phyloP scores from a whole-genome alignment of 2,329 filamentous ascomycete genomes.

The Fusarium sp. region DNA sequence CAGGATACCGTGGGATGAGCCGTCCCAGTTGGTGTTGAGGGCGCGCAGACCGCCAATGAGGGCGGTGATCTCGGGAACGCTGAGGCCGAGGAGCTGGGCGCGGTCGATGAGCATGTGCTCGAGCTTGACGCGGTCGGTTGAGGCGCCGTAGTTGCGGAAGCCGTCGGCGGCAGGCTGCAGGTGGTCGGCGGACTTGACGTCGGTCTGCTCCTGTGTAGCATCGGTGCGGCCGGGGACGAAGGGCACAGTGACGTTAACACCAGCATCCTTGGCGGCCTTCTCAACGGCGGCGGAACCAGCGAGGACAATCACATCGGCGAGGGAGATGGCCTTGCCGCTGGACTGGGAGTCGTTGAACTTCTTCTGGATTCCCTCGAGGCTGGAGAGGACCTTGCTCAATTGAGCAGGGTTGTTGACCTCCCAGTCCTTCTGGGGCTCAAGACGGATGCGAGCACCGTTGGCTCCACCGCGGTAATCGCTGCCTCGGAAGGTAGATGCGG shows the following conservation, averaged over 20 bases:
- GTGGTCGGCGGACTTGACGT: conserved; percentile 71
- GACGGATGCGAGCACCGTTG: conserved; percentile 82
- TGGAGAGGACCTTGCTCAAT: conserved; percentile 70
- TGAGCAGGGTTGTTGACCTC: conserved; percentile 78
- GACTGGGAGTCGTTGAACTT: conserved; percentile 69
- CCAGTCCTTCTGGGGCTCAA: conserved; percentile 79
- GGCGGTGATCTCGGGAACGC: conserved; percentile 77
- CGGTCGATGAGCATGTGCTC: conserved; percentile 80
- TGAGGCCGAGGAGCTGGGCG: conserved; percentile 77
- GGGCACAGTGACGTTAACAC: conserved; percentile 68
- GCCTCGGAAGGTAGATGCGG: conserved; percentile 78
- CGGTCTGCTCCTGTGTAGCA: conserved; percentile 79
- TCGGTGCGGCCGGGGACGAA: conserved; percentile 81
- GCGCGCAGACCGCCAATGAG: conserved; percentile 79
- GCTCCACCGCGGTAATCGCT: conserved; percentile 86
- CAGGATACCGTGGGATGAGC: conserved; percentile 75
- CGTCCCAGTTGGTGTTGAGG: conserved; percentile 78
- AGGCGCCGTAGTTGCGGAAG: conserved; percentile 83
- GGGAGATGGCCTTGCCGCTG: conserved; percentile 75
- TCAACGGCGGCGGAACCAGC: conserved; percentile 77
- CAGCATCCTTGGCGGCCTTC: conserved; percentile 71
- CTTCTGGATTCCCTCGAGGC: conserved; percentile 74
- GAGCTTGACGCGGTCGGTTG: conserved; percentile 68
- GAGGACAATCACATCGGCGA: conserved; percentile 84
- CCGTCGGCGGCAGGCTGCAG: conserved; percentile 77